Percentiles rank a stretch among this genome's conserved stretches.
Evolutionary conservation across 768 basidiomycete genomes (phyloP).

Genomic region (Boletus sensibilis): DNA sequence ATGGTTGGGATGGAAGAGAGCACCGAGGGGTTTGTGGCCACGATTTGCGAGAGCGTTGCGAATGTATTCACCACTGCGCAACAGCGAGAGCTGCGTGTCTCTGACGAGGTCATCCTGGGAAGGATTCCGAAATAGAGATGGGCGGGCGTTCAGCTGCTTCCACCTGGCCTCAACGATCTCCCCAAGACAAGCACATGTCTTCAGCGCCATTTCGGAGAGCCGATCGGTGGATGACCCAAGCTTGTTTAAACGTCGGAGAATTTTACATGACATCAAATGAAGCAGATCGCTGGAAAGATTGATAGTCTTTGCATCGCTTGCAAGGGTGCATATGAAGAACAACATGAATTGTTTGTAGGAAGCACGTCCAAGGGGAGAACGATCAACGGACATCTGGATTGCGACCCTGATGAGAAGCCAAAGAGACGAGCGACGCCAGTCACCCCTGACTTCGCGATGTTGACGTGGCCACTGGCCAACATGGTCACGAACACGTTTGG

Average conservation of each 20-base stretch:
- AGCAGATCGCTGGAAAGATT: constrained; percentile 23
- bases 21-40: fast-evolving
- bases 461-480: constrained; percentile 6
- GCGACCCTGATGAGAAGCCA: constrained; percentile 35
- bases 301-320: constrained; percentile 17
- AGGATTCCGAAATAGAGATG: constrained; percentile 20
- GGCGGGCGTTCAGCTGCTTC: constrained; percentile 26
- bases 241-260: constrained; percentile 18
- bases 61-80: constrained; percentile 30
- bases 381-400: constrained; percentile 26
- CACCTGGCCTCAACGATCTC: constrained; percentile 33
- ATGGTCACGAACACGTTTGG: constrained; percentile 28
- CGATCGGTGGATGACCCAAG: constrained; percentile 19
- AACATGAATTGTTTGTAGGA: constrained; percentile 49
- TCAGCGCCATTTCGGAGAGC: constrained; percentile 39
- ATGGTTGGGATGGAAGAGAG: constrained; percentile 1
- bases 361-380: constrained; percentile 1
- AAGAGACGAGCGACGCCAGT: constrained; percentile 31
- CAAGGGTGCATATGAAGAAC: constrained; percentile 34
- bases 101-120: not conserved
- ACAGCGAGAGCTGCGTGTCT: constrained; percentile 37
- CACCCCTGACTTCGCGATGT: no score
- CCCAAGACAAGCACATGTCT: constrained; percentile 24
- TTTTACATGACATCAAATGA: constrained; percentile 23
- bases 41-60: constrained; percentile 9